These are phyloP conservation scores for Alliaria petiolata DNA, from an alignment of 345 rosid genomes.

Conservation along the genomic window DNA sequence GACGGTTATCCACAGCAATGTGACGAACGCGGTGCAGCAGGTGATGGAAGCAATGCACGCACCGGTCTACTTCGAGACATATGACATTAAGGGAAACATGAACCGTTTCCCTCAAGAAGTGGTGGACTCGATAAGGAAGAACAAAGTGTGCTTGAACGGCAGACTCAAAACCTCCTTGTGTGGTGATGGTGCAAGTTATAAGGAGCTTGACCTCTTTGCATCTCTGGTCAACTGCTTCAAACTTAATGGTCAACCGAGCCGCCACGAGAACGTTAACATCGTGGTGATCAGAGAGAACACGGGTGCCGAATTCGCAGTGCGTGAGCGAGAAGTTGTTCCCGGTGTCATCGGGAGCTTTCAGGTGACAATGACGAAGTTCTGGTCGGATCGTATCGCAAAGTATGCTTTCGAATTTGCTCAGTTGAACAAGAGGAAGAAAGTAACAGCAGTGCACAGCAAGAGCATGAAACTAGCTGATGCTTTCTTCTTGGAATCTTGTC, in stretches of 20 bases:
- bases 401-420: conserved; percentile 82
- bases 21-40: conserved; percentile 64
- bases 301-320: conserved; percentile 46
- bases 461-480: conserved; percentile 93
- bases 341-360: conserved; percentile 53
- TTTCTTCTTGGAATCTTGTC: conserved; percentile 74
- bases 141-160: conserved; percentile 81
- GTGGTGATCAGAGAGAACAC: conserved; percentile 56
- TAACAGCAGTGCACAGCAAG: conserved; percentile 71
- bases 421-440: conserved; percentile 68
- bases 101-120: conserved; percentile 59
- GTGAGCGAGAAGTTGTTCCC: conserved; percentile 51
- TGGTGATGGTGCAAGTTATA: conserved; percentile 60
- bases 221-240: conserved; percentile 53
- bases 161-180: conserved; percentile 60
- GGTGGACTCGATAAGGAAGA: conserved; percentile 67
- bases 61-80: conserved; percentile 45
- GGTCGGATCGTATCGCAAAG: conserved; percentile 43
- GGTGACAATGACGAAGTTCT: conserved; percentile 56
- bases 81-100: conserved; percentile 72
- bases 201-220: conserved; percentile 53
- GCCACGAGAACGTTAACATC: conserved; percentile 46
- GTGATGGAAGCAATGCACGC: conserved; percentile 65
- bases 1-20: conserved; percentile 69
- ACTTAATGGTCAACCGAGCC: conserved; percentile 46